Evolutionary conservation across 1,139 yeast species (phyloP).

Genomic region (Saccharomycopsis hybrid): DNA sequence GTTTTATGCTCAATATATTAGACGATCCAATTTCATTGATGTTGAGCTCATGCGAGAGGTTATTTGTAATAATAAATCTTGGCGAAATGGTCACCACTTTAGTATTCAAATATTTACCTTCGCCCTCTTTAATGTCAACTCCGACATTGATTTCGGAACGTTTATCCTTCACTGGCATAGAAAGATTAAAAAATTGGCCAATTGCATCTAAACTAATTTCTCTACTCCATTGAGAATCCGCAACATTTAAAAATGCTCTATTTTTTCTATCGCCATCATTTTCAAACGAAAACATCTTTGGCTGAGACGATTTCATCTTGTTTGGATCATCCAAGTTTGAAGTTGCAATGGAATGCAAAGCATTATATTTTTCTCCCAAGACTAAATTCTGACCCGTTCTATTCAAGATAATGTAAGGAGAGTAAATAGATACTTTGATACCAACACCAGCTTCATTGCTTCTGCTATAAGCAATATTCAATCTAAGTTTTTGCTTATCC

Average conservation of each 20-base stretch:
- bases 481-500: constrained; percentile 61
- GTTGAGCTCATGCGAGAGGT: constrained; percentile 48
- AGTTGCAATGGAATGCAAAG: constrained; percentile 33
- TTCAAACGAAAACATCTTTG: constrained; percentile 83
- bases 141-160: constrained; percentile 71
- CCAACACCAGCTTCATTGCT: constrained; percentile 36
- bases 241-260: constrained; percentile 63
- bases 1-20: constrained; percentile 37
- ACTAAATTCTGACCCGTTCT: constrained; percentile 68
- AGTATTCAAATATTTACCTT: constrained; percentile 71
- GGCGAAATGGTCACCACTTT: constrained; percentile 81
- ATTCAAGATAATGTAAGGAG: constrained; percentile 82
- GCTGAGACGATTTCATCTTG: constrained; percentile 36
- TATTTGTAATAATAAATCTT: constrained; percentile 67
- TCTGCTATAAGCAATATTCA: constrained; percentile 58
- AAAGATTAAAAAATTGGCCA: constrained; percentile 71
- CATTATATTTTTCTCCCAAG: constrained; percentile 53
- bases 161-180: constrained; percentile 49
- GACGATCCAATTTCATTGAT: constrained; percentile 68
- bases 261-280: constrained; percentile 50
- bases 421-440: constrained; percentile 57
- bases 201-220: constrained; percentile 85
- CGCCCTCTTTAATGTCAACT: constrained; percentile 72
- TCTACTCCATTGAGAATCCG: constrained; percentile 68
- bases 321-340: constrained; percentile 29